These are phyloP conservation scores for Macrophomina phaseolina DNA, from an alignment of 2,329 filamentous ascomycete genomes.

Conservation along the genomic window DNA sequence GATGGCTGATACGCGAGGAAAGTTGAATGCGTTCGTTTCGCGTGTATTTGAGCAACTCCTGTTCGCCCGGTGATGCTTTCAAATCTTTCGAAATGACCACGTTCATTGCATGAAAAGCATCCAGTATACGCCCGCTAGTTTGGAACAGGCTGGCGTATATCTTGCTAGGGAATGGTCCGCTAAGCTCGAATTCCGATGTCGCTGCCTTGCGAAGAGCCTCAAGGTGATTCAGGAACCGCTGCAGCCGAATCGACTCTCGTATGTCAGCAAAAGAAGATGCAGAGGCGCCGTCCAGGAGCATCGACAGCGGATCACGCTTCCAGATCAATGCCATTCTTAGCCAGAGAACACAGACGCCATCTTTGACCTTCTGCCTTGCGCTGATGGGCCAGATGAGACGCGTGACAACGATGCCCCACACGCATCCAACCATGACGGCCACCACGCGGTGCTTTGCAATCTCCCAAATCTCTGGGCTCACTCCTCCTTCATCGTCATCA, in stretches of 20 bases:
- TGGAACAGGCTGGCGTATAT: slow-evolving; percentile 76
- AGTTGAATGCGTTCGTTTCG: slow-evolving; percentile 78
- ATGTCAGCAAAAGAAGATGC: slow-evolving; percentile 75
- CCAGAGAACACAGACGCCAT: slow-evolving; percentile 89
- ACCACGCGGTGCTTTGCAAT: slow-evolving; percentile 88
- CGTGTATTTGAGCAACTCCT: slow-evolving; percentile 79
- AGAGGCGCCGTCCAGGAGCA: slow-evolving; percentile 57
- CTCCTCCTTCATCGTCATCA: slow-evolving; percentile 83
- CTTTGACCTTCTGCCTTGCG: slow-evolving; percentile 83
- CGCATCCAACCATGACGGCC: slow-evolving; percentile 81
- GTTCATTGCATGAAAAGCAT: slow-evolving; percentile 96
- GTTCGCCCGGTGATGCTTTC: slow-evolving; percentile 77
- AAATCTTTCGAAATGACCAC: slow-evolving; percentile 84
- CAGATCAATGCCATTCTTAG: slow-evolving; percentile 94
- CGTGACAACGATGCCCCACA: slow-evolving; percentile 93
- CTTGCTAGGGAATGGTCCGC: slow-evolving; percentile 81
- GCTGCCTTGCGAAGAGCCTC: slow-evolving; percentile 76
- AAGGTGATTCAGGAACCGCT: slow-evolving; percentile 76
- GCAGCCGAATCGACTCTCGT: slow-evolving; percentile 85
- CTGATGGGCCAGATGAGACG: slow-evolving; percentile 93
- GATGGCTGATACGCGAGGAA: slow-evolving; percentile 87
- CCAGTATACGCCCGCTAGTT: slow-evolving; percentile 82
- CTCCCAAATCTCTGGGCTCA: slow-evolving; percentile 81
- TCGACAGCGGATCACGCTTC: slow-evolving; percentile 87
- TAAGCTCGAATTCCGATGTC: slow-evolving; percentile 84